Evolutionary conservation across 1,284 basidiomycete species (phyloP), one percentile per base, ranked within the genome.

Genomic region (Grifola frondosa): DNA sequence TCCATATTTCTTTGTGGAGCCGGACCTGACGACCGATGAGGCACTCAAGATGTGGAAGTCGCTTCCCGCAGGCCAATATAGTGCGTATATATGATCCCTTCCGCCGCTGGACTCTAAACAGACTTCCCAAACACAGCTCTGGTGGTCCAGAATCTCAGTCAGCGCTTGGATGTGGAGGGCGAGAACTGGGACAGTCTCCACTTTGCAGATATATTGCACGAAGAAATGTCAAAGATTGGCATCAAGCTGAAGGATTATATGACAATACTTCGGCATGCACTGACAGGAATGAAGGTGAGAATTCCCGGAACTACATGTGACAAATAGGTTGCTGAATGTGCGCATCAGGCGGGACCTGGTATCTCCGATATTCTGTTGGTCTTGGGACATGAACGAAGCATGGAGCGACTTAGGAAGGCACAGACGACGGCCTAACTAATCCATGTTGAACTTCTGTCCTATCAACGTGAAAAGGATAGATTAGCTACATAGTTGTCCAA

Each of bases 211-310:
- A 44, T 73, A 9, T 63, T 86, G 11, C 73, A 81, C 43, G 61
- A 65, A 6, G 71, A 78, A 39, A 52, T 74, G 15, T 61, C 68
- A 35, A 61, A 59, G 24, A 58, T 73, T 1, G 64, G 61, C 3
- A 47, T 80, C 30, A 71, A 73, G 40, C 69, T 68, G 30, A 85
- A 78, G 42, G 55, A 70, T 12, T 77, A 88, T 48, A 84, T 91
- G 80, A 83, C 77, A 2, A 75, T 80, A 0, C 62, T 94, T 31
- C 68, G 93, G 37, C 80, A 89, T 56, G 87, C 85, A 3, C 63
- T 95, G 49, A 92, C 86, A 0, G 91, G 84, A 1, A 78, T 80
- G 67, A 89, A 88, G 77, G 91, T 88, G 40, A 12, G 40, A 21
- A 16, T 13, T 2, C 5, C 36, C 15, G 6, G 6, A 12, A 11